Evolutionary conservation across 495 filamentous ascomycete species (phyloP).

Genomic region (Neurospora africana): DNA sequence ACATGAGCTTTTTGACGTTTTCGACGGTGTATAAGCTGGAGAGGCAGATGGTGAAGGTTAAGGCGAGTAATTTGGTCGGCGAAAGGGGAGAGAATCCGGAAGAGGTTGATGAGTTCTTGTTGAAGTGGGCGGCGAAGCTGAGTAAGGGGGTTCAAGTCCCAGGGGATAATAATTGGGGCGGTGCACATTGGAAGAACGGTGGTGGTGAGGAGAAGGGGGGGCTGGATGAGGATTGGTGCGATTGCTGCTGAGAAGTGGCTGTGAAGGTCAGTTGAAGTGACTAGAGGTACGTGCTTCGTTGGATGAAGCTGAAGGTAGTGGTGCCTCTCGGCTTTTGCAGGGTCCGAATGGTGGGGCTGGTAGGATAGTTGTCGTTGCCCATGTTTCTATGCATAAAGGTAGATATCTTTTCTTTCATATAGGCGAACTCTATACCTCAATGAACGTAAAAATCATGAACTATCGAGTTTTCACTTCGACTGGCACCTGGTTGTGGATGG

Average conservation of each 20-base stretch:
- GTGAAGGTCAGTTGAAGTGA: neutral
- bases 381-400: no score
- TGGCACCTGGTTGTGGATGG: neutral
- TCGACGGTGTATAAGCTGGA: neutral
- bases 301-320: neutral
- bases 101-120: conserved; percentile 2
- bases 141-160: neutral
- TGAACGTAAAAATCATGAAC: neutral
- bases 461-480: neutral
- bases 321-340: neutral
- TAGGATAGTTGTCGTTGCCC: neutral
- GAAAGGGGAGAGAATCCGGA: neutral
- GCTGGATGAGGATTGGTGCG: neutral
- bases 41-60: neutral
- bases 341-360: neutral
- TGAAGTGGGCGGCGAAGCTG: neutral
- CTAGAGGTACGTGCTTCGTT: neutral
- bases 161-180: neutral
- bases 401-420: neutral
- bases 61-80: neutral
- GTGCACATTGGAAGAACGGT: neutral
- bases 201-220: neutral
- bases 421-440: no score
- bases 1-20: neutral
- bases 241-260: neutral